A percentile compares a stretch with the other conserved stretches of the same genome.
Evolutionary conservation across 148 eudicot genomes (phyloP).

Genomic region (Camellia granthamiana): DNA sequence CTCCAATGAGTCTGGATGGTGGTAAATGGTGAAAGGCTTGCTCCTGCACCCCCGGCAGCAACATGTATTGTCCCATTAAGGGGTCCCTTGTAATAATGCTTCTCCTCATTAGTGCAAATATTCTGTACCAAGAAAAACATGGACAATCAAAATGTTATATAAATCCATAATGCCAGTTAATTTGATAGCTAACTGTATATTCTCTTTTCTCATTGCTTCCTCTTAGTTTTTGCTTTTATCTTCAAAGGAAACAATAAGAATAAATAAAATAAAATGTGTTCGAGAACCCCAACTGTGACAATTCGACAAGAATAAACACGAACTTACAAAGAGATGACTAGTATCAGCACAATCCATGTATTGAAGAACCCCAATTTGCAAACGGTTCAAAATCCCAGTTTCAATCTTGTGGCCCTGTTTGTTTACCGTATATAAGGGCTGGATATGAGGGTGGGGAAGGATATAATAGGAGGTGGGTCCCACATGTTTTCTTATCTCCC

Average conservation of each 20-base stretch:
- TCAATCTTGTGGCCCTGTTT: background rate
- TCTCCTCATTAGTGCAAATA: slow-evolving; percentile 66
- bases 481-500: background rate
- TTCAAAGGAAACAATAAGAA: background rate
- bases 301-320: background rate
- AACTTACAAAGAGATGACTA: background rate
- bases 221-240: background rate
- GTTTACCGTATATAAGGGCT: background rate
- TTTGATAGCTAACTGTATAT: background rate
- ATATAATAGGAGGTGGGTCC: background rate
- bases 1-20: slow-evolving; percentile 60
- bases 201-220: background rate
- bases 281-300: background rate
- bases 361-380: background rate
- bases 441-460: background rate
- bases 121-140: slow-evolving; percentile 38
- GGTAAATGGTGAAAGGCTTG: slow-evolving; percentile 58
- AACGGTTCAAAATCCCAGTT: background rate
- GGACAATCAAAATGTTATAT: background rate
- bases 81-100: slow-evolving; percentile 46
- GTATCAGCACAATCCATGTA: background rate
- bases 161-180: background rate
- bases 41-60: slow-evolving; percentile 88
- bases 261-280: background rate
- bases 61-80: slow-evolving; percentile 82